phyloP scores from a whole-genome alignment of 2,329 filamentous ascomycete species.

The Reticulascus tulasneorum region DNA sequence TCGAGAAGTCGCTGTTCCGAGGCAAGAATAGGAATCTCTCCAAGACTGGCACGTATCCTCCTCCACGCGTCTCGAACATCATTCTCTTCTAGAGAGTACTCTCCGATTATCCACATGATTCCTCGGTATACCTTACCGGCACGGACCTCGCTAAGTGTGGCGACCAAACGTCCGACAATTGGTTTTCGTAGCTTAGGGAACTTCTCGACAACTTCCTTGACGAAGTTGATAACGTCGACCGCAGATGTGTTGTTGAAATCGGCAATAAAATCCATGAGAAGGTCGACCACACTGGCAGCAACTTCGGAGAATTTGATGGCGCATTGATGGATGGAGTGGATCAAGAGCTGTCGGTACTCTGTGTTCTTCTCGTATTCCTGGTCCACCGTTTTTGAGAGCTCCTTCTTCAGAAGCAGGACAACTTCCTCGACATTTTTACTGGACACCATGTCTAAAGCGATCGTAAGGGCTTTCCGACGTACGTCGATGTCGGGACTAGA shows the following conservation, averaged over 20 bases:
- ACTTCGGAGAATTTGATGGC: slow-evolving; percentile 99
- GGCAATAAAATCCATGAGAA: slow-evolving; percentile 98
- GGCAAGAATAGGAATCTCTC: slow-evolving; percentile 93
- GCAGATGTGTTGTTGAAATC: slow-evolving; percentile 97
- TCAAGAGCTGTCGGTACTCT: slow-evolving; percentile 90
- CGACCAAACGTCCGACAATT: slow-evolving; percentile 84
- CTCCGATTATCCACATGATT: slow-evolving; percentile 95
- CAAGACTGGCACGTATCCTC: slow-evolving; percentile 85
- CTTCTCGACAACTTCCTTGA: slow-evolving; percentile 98
- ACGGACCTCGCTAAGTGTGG: slow-evolving; percentile 86
- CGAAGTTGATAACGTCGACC: slow-evolving; percentile 96
- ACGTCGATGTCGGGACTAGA: slow-evolving; percentile 96
- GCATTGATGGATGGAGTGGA: slow-evolving; percentile 96
- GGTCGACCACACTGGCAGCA: slow-evolving; percentile 89
- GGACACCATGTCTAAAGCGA: slow-evolving; percentile 95
- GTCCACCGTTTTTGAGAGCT: slow-evolving; percentile 94
- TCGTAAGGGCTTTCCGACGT: slow-evolving; percentile 80
- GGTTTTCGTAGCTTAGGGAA: slow-evolving; percentile 85
- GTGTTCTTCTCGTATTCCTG: slow-evolving; percentile 98
- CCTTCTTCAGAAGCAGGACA: slow-evolving; percentile 92
- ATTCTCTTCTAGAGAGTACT: slow-evolving; percentile 90
- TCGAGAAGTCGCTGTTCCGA: slow-evolving; percentile 91
- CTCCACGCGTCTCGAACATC: slow-evolving; percentile 98
- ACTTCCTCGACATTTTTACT: slow-evolving; percentile 99
- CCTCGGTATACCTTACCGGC: slow-evolving; percentile 97